These are phyloP conservation scores for Hypholoma sublateritium DNA, from an alignment of 768 basidiomycete genomes.

Conservation along the genomic window DNA sequence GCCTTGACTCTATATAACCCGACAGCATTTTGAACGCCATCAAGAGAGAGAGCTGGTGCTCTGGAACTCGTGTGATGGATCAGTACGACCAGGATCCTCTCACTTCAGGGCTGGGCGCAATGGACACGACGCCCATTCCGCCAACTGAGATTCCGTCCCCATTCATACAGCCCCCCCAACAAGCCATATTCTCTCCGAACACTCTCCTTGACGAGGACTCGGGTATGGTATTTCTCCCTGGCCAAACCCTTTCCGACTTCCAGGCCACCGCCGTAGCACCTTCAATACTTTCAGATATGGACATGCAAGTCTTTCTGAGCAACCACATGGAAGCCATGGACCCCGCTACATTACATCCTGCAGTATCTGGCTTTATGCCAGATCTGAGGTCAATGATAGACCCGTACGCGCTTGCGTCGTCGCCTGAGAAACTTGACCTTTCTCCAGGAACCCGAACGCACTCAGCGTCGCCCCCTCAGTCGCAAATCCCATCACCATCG, in stretches of 20 bases:
- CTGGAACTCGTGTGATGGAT: conserved; percentile 10
- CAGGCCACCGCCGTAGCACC: not conserved
- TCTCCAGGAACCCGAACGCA: conserved; percentile 34
- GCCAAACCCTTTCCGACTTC: conserved; percentile 19
- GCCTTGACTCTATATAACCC: conserved; percentile 7
- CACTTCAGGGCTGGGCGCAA: conserved; percentile 27
- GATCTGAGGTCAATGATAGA: conserved; percentile 36
- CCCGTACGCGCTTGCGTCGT: conserved; percentile 30
- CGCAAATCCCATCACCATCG: conserved; percentile 36
- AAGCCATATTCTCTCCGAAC: conserved; percentile 10
- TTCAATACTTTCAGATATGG: not conserved
- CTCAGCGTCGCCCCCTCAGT: conserved; percentile 33
- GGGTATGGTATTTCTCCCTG: conserved; percentile 32
- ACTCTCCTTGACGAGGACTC: conserved; percentile 23
- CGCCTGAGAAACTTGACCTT: conserved; percentile 36
- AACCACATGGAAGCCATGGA: not conserved
- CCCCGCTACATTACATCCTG: conserved; percentile 33
- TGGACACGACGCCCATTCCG: conserved; percentile 36
- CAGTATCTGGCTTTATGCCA: conserved; percentile 40
- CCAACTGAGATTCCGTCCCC: conserved; percentile 16
- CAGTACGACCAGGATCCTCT: conserved; percentile 34
- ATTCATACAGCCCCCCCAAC: conserved; percentile 20
- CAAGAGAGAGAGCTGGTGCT: too few species aligned
- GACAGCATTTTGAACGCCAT: not conserved
- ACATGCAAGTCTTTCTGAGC: not conserved